Base-by-base conservation (phyloP, 768 basidiomycete species). In the Panus rudis region DNA sequence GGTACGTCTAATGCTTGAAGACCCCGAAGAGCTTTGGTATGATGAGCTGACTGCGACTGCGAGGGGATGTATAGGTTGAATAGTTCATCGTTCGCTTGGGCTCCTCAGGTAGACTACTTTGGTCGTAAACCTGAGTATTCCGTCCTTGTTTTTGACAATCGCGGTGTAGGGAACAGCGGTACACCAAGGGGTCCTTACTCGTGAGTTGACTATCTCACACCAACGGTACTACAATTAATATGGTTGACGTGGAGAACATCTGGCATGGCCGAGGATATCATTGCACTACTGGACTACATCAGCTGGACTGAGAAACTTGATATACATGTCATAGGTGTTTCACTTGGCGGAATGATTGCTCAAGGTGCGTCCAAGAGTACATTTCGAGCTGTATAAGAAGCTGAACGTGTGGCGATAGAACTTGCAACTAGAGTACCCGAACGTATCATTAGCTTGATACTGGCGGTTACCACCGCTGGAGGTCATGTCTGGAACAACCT, bases 301-400 rank as follows among this genome's bases (percentile, higher is more conserved):
- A 81, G 75, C 2, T 92, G 88, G 86, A 86, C 73, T 0, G 69
- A 57, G 6, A 62, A 73, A 8, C 73, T 74, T 4, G 71, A 72
- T 37, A 33, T 92, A 5, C 80, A 90, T 53, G 61, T 91, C 24
- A 80, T 91, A 17, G 84, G 89, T 6, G 62, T 77, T 19, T 88
- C 84, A 28, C 59, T 92, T 4, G 89, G 89, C 2, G 88, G 88
- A 4, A 91, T 90, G 88, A 86, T 88, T 39, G 77, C 84, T 0
- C 83, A 86, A 63, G 81, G 84, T 82, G 46, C 12, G 50, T 28
- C 1, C 1, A 8, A 35, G 10, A 33, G n/a, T 42, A 14, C 17
- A 21, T 16, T 37, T 30, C 17, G 7, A 14, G 20, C n/a, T 4
- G 28, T 3, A 12, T 23, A 6, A 25, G 17, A n/a, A 6, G 38